Evolutionary conservation across 257 asterid species (phyloP).

Genomic region (Anisodus tanguticus): DNA sequence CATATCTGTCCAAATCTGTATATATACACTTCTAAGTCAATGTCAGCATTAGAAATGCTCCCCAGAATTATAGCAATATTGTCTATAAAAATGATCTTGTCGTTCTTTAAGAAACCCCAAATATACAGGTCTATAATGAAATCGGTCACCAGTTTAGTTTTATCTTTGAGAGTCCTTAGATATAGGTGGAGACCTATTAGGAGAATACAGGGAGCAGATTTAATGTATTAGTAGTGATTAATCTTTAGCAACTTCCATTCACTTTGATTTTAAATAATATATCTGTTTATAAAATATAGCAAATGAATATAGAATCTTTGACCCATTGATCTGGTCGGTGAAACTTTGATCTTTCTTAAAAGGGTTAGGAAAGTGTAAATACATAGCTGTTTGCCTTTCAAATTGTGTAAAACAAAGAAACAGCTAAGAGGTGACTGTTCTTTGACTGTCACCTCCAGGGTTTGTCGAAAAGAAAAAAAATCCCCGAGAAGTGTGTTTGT

Average conservation of each 20-base stretch:
- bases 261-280: neutral
- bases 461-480: neutral
- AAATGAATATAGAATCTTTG: neutral
- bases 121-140: neutral
- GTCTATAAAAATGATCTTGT: neutral
- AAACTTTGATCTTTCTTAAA: neutral
- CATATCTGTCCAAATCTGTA: neutral
- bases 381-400: neutral
- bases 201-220: neutral
- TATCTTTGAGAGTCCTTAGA: constrained; percentile 10
- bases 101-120: neutral
- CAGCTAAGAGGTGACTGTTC: neutral
- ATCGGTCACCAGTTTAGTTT: neutral
- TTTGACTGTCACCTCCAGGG: neutral
- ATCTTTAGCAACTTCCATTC: neutral
- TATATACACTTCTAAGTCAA: neutral
- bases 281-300: no score
- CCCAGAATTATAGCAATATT: neutral
- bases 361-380: constrained; percentile 28
- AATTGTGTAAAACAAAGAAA: neutral
- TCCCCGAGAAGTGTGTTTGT: neutral
- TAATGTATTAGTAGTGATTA: neutral
- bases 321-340: constrained; percentile 23
- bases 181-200: neutral
- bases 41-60: constrained; percentile 2